These are phyloP conservation scores for Xylariaceae sp. DNA, from an alignment of 2,329 filamentous ascomycete species.

Conservation along the genomic window DNA sequence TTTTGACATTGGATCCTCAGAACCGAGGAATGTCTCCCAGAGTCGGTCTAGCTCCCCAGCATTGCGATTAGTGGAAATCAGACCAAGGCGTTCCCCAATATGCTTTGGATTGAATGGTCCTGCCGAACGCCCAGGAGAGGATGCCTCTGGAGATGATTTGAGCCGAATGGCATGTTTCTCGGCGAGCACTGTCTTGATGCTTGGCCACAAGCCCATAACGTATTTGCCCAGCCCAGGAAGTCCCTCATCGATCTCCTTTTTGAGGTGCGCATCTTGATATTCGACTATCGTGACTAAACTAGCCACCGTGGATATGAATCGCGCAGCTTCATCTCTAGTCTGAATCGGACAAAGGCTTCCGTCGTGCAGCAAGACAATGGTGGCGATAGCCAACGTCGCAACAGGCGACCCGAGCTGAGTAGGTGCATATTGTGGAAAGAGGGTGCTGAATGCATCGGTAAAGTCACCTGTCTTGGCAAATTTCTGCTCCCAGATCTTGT, in stretches of 20 bases:
- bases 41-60: constrained; percentile 22
- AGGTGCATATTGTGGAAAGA: constrained; percentile 34
- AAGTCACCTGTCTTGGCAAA: constrained; percentile 24
- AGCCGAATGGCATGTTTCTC: no score
- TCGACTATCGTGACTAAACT: constrained; percentile 25
- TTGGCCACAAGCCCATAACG: no score
- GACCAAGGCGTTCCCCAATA: constrained; percentile 19
- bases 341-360: constrained; percentile 20
- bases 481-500: constrained; percentile 20
- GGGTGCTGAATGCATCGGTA: constrained; percentile 28
- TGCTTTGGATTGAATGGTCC: constrained; percentile 3
- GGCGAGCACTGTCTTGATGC: no score
- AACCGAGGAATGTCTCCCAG: constrained; percentile 26
- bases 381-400: constrained; percentile 36
- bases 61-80: constrained; percentile 17
- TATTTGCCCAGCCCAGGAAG: no score
- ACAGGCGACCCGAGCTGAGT: constrained; percentile 25
- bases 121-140: neutral
- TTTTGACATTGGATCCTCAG: constrained; percentile 12
- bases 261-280: constrained; percentile 18
- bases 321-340: constrained; percentile 21
- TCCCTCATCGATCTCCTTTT: constrained; percentile 8
- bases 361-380: constrained; percentile 37
- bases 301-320: constrained; percentile 27
- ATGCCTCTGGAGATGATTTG: neutral